Conservation (phyloP, 2,329 filamentous ascomycete species). For the Colletotrichum brevisporum region DNA sequence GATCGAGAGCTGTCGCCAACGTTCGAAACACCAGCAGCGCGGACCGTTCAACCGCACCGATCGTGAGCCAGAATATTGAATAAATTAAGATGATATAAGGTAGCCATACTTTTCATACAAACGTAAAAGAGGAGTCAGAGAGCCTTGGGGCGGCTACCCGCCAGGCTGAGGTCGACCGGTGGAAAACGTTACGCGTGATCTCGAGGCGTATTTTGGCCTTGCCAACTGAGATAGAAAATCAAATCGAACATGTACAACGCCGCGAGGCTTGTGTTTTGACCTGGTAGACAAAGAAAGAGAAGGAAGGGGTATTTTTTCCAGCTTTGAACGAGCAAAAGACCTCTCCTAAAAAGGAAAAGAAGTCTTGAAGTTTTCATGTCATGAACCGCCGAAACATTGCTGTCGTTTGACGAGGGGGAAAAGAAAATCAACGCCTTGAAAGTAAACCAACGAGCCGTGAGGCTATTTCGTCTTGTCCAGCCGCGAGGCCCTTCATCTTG, state of each 20-base stretch:
- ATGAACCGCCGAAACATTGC: slow-evolving; percentile 11
- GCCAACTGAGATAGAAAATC: neutral
- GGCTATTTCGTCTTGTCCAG: slow-evolving; percentile 54
- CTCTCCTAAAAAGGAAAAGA: neutral
- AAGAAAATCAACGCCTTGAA: slow-evolving; percentile 33
- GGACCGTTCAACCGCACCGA: neutral
- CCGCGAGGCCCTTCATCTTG: slow-evolving; percentile 53
- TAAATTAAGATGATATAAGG: neutral
- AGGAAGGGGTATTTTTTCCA: slow-evolving; percentile 27
- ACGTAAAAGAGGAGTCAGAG: neutral
- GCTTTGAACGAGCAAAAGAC: slow-evolving; percentile 13
- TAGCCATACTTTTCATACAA: slow-evolving; percentile 15
- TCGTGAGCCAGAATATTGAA: neutral
- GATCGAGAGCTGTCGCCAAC: neutral
- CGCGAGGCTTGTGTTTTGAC: slow-evolving; percentile 30
- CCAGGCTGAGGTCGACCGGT: neutral
- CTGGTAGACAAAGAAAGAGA: slow-evolving; percentile 15
- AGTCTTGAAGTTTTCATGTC: neutral
- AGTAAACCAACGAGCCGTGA: slow-evolving; percentile 52
- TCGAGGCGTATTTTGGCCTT: slow-evolving; percentile 14
- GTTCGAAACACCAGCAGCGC: neutral
- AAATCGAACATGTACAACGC: slow-evolving; percentile 18
- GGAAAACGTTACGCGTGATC: slow-evolving; percentile 25
- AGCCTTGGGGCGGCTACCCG: neutral
- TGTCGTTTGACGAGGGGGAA: slow-evolving; percentile 1